These are phyloP conservation scores for Colletotrichum plurivorum DNA, from an alignment of 2,329 filamentous ascomycete genomes.

Conservation along the genomic window DNA sequence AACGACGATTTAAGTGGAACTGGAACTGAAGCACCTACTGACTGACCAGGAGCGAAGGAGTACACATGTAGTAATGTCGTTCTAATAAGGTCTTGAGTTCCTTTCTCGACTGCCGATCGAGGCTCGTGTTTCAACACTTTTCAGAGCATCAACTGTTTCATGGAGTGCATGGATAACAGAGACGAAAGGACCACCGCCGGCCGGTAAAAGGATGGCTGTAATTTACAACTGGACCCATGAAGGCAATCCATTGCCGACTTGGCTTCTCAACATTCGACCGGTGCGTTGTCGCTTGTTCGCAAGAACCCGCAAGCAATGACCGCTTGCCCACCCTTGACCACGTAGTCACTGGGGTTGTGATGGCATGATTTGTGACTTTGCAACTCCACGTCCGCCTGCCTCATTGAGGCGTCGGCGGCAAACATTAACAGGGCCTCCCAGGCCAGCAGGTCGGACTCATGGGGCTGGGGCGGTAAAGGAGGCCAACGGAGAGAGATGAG, in stretches of 20 bases:
- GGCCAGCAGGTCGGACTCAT: conserved; percentile 14
- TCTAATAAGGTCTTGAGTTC: background rate
- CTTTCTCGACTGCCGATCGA: background rate
- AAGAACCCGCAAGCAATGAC: conserved; percentile 3
- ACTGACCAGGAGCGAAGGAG: background rate
- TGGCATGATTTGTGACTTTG: conserved; percentile 26
- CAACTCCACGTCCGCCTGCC: conserved; percentile 16
- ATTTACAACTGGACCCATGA: conserved; percentile 1
- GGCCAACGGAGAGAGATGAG: background rate
- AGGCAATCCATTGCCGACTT: conserved; percentile 28
- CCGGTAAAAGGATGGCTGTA: conserved; percentile 5
- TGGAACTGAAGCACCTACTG: no score
- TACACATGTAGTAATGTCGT: background rate
- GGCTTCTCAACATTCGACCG: conserved; percentile 18
- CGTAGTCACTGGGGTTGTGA: conserved; percentile 8
- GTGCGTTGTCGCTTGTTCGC: background rate
- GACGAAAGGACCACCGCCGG: background rate
- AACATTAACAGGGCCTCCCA: conserved; percentile 23
- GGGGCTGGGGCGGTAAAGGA: conserved; percentile 18
- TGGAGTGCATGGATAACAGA: background rate
- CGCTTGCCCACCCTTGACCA: conserved; percentile 17
- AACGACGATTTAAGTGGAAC: background rate
- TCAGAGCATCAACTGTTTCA: background rate
- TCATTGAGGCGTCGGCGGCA: conserved; percentile 23
- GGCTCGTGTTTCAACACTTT: conserved; percentile 7